phyloP scores from a whole-genome alignment of 1,284 basidiomycete genomes.

The Leccinum subspadiceum region DNA sequence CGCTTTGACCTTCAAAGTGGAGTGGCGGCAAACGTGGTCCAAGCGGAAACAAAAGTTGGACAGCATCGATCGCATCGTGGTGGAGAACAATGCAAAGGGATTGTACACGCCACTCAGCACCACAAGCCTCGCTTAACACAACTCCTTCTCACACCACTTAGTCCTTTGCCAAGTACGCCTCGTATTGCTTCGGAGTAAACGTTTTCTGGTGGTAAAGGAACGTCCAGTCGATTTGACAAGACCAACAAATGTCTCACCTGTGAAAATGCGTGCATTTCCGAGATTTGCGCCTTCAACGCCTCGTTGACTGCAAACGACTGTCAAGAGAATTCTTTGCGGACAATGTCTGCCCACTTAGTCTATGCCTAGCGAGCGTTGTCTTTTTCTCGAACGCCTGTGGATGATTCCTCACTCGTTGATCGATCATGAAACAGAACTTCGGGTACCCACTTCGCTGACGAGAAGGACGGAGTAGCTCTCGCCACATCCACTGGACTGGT shows the following conservation, averaged over 20 bases:
- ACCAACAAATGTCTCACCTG: constrained; percentile 49
- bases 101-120: not conserved
- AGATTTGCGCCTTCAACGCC: constrained; percentile 66
- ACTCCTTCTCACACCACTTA: constrained; percentile 3
- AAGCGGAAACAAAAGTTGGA: constrained; percentile 13
- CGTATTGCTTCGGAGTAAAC: constrained; percentile 70
- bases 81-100: constrained; percentile 12
- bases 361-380: constrained; percentile 68
- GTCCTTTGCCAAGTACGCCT: constrained; percentile 47
- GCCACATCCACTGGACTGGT: constrained; percentile 76
- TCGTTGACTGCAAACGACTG: constrained; percentile 59
- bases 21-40: constrained; percentile 3
- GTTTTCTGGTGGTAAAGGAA: constrained; percentile 53
- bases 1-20: constrained; percentile 12
- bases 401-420: constrained; percentile 2
- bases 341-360: constrained; percentile 48
- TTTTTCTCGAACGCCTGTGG: constrained; percentile 70
- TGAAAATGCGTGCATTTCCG: constrained; percentile 81
- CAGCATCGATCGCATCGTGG: not conserved
- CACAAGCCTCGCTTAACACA: not conserved
- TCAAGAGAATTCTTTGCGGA: not conserved
- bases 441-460: constrained; percentile 62
- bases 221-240: constrained; percentile 1
- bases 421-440: not conserved
- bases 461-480: constrained; percentile 71